These are phyloP conservation scores for Rhodotorula mucilaginosa DNA, from an alignment of 1,284 basidiomycete genomes.

Conservation along the genomic window DNA sequence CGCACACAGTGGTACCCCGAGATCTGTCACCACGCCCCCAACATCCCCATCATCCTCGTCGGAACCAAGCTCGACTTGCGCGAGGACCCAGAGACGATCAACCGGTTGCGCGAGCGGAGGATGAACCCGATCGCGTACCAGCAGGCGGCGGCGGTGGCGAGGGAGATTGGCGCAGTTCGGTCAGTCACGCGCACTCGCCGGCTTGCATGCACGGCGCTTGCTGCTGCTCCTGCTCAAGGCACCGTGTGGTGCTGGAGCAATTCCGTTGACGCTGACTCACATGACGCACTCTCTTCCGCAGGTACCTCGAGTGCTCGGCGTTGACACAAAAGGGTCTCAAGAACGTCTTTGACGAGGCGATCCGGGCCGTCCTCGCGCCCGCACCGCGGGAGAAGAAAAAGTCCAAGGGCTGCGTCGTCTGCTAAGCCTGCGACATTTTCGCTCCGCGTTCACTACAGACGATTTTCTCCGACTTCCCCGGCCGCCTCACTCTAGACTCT, in stretches of 20 bases:
- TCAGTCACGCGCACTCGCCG: conserved; percentile 19
- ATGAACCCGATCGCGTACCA: conserved; percentile 91
- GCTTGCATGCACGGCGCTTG: neutral
- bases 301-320: conserved; percentile 96
- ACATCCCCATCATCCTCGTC: conserved; percentile 88
- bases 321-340: conserved; percentile 96
- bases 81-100: conserved; percentile 86
- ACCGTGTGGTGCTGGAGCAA: too few relatives aligned
- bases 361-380: conserved; percentile 59
- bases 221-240: too few relatives aligned
- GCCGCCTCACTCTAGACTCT: neutral
- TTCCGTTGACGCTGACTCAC: neutral
- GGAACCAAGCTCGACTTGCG: conserved; percentile 98
- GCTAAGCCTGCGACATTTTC: conserved; percentile 32
- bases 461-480: neutral
- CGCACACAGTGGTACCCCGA: conserved; percentile 83
- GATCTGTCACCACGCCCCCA: conserved; percentile 92
- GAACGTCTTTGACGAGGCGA: conserved; percentile 95
- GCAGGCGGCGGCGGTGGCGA: conserved; percentile 85
- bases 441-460: neutral
- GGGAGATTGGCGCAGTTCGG: conserved; percentile 84
- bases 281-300: conserved; percentile 46
- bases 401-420: conserved; percentile 51
- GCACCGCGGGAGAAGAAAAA: conserved; percentile 47
- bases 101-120: conserved; percentile 88